A percentile compares a stretch with the other conserved stretches of the same genome.
phyloP scores from a whole-genome alignment of 352 stramenopile species.

The Globisporangium recalcitrans region DNA sequence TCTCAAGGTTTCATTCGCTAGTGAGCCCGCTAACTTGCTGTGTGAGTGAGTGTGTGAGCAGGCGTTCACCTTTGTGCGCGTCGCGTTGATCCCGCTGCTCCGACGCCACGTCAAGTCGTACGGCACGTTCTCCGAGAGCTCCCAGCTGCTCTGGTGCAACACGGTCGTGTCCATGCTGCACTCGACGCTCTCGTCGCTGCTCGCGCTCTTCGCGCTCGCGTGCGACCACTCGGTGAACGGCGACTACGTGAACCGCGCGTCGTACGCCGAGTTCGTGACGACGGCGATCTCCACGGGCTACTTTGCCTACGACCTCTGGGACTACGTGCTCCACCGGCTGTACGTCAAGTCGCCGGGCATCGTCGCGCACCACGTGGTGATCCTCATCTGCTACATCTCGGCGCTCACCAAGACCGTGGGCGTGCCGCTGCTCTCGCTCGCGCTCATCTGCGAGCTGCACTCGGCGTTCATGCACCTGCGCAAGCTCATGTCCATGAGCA shows the following conservation, averaged over 20 bases:
- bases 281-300: slow-evolving; percentile 69
- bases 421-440: slow-evolving; percentile 65
- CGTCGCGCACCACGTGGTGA: slow-evolving; percentile 67
- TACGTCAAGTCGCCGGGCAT: slow-evolving; percentile 72
- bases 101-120: slow-evolving; percentile 42
- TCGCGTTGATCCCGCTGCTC: slow-evolving; percentile 33
- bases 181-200: slow-evolving; percentile 48
- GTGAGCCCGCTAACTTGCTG: not conserved
- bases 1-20: not conserved
- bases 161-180: slow-evolving; percentile 72
- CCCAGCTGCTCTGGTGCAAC: slow-evolving; percentile 64
- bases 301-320: slow-evolving; percentile 80
- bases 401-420: slow-evolving; percentile 67
- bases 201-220: slow-evolving; percentile 45
- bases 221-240: slow-evolving; percentile 45
- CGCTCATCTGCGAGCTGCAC: slow-evolving; percentile 72
- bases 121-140: slow-evolving; percentile 31
- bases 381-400: slow-evolving; percentile 78
- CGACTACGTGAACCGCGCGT: slow-evolving; percentile 35
- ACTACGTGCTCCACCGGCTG: slow-evolving; percentile 65
- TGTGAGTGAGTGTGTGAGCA: slow-evolving; percentile 13
- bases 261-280: slow-evolving; percentile 39
- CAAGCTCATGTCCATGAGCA: slow-evolving; percentile 71
- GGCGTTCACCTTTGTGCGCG: slow-evolving; percentile 44
- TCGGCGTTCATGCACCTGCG: slow-evolving; percentile 72